Evolutionary conservation across 352 stramenopile genomes (phyloP).

Genomic region (Phytopythium aichiense): DNA sequence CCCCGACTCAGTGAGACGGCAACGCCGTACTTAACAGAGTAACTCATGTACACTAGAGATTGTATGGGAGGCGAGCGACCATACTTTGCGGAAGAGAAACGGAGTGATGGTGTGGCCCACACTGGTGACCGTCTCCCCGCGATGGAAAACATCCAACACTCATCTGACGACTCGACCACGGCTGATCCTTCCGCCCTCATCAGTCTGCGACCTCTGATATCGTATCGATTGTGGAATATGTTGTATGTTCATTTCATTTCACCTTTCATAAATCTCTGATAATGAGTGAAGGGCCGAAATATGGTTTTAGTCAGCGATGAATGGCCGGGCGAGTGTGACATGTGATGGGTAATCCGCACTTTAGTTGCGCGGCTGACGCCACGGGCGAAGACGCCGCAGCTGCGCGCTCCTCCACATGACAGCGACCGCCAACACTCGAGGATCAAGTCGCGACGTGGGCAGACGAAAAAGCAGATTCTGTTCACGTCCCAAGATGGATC

Average conservation of each 20-base stretch:
- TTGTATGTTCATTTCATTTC: no score
- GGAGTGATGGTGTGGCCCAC: conserved; percentile 2
- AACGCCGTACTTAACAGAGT: background rate
- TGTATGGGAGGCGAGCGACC: background rate
- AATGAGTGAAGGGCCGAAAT: background rate
- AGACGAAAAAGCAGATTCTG: no score
- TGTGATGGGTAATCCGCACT: background rate
- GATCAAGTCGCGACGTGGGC: no score
- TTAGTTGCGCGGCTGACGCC: background rate
- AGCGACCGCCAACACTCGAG: no score
- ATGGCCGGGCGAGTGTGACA: background rate
- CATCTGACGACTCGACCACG: conserved; percentile 2
- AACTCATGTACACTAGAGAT: no score
- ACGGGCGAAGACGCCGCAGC: background rate
- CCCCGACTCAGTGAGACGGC: conserved; percentile 3
- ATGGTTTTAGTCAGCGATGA: background rate
- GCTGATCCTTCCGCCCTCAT: background rate
- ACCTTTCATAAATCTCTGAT: no score
- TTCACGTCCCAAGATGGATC: no score
- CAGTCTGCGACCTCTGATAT: no score
- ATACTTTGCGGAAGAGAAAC: background rate
- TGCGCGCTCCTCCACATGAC: background rate
- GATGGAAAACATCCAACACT: conserved; percentile 1
- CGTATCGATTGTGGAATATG: no score
- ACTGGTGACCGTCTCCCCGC: background rate